Conservation (phyloP, 1,284 basidiomycete species). For the Ustilago bromivora region DNA sequence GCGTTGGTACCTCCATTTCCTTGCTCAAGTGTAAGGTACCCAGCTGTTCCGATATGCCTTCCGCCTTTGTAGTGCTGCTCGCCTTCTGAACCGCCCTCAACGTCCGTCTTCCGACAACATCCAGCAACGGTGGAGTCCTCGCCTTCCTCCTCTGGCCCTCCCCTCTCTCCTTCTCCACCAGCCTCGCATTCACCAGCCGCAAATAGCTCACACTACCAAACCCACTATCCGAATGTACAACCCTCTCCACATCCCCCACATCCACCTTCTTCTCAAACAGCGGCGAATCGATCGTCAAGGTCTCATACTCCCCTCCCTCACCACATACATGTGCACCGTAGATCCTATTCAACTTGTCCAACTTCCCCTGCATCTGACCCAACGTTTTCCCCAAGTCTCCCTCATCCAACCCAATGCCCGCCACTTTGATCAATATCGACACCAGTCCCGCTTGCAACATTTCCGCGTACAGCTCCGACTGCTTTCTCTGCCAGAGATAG, state of each 20-base stretch:
- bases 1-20: not conserved
- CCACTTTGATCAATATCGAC: slow-evolving; percentile 93
- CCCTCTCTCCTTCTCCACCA: slow-evolving; percentile 49
- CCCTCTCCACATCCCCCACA: slow-evolving; percentile 70
- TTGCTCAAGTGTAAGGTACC: not conserved
- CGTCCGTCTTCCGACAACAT: slow-evolving; percentile 38
- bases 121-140: slow-evolving; percentile 28
- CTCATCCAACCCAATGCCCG: slow-evolving; percentile 87
- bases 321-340: slow-evolving; percentile 96
- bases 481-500: slow-evolving; percentile 94
- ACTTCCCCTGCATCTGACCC: slow-evolving; percentile 79
- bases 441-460: slow-evolving; percentile 86
- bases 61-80: not conserved
- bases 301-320: slow-evolving; percentile 98
- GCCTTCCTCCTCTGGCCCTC: not conserved
- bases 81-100: slow-evolving; percentile 25
- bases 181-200: slow-evolving; percentile 42
- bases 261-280: slow-evolving; percentile 83
- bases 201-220: slow-evolving; percentile 67
- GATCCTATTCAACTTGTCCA: slow-evolving; percentile 79
- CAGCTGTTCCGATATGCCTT: not conserved
- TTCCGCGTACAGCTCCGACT: slow-evolving; percentile 83
- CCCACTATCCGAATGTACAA: slow-evolving; percentile 59
- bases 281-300: slow-evolving; percentile 88
- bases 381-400: slow-evolving; percentile 83